Evolutionary conservation across 371 early-diverging fungal species (phyloP), one percentile per base, ranked within the genome.

Genomic region (Blastocladiella emersonii): DNA sequence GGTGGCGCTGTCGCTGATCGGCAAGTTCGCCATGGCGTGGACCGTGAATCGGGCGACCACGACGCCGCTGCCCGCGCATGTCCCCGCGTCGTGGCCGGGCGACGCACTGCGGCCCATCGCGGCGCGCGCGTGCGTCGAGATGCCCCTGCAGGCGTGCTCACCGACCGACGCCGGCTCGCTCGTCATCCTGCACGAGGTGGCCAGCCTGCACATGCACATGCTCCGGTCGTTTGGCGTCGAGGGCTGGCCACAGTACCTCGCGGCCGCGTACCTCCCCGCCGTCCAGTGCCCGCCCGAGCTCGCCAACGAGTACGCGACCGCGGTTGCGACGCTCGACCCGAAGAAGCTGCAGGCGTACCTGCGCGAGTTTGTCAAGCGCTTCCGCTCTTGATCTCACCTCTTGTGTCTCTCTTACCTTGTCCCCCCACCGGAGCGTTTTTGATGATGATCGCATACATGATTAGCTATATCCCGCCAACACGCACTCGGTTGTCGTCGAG

Each of bases 71-170:
- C 53, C 53, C 2, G 21, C 53, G 4, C 53, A 51, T 30, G 53
- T 51, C 3, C 53, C 53, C 3, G 21, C 27, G 1, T 10, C 15
- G 1, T 51, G 53, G 35, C 91, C 91, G 70, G 81, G 79, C 63
- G 82, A 82, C 59, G 91, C 93, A 72, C 82, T 91, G 45, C 88
- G 86, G 69, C 84, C 86, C 62, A 80, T 83, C 51, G 82, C 91
- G 32, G 68, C 90, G 21, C 86, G 88, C 30, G 74, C 81, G 56
- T 81, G 87, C 39, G 93, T 95, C 65, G 84, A 87, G 64, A 82
- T 92, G 27, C 92, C 93, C 0, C 79, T 89, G 74, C 30, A 62
- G 30, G 27, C 61, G 32, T 39, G 37, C 51, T 13, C 32, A 25
- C 44, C 53, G 34, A 34, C 48, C 25, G 39, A 27, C 27, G 4